These are phyloP conservation scores for Didymellaceae sp. DNA, from an alignment of 2,329 filamentous ascomycete species.

Conservation along the genomic window DNA sequence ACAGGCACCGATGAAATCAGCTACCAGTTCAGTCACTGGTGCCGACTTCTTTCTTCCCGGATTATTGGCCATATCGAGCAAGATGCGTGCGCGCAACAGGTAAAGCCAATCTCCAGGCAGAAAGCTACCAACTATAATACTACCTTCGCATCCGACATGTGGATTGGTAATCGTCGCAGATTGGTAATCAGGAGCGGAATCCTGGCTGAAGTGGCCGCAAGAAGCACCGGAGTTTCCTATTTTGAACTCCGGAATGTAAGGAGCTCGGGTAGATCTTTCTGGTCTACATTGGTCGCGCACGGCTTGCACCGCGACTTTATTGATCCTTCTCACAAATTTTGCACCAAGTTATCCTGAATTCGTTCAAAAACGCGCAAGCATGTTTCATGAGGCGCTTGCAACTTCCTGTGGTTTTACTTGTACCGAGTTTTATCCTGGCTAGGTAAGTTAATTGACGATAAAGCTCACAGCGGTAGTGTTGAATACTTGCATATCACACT, in stretches of 20 bases:
- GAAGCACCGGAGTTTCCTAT: conserved; percentile 1
- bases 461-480: not conserved
- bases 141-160: not conserved
- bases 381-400: not conserved
- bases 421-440: not conserved
- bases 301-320: not conserved
- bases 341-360: not conserved
- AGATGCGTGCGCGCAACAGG: not conserved
- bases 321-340: not conserved
- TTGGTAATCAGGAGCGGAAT: not conserved
- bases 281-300: not conserved
- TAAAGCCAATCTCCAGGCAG: not conserved
- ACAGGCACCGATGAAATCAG: conserved; percentile 2
- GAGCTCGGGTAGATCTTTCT: not conserved
- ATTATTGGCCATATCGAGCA: conserved; percentile 1
- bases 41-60: not conserved
- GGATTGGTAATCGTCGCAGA: conserved; percentile 2
- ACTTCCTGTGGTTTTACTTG: not conserved
- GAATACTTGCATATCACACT: not conserved
- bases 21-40: conserved; percentile 5
- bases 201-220: not conserved
- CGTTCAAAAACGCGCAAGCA: not conserved
- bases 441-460: not conserved
- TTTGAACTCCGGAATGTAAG: conserved; percentile 3
- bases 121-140: not conserved